These are phyloP conservation scores for Debaryomyces prosopidis DNA, from an alignment of 805 yeast species.

Conservation along the genomic window DNA sequence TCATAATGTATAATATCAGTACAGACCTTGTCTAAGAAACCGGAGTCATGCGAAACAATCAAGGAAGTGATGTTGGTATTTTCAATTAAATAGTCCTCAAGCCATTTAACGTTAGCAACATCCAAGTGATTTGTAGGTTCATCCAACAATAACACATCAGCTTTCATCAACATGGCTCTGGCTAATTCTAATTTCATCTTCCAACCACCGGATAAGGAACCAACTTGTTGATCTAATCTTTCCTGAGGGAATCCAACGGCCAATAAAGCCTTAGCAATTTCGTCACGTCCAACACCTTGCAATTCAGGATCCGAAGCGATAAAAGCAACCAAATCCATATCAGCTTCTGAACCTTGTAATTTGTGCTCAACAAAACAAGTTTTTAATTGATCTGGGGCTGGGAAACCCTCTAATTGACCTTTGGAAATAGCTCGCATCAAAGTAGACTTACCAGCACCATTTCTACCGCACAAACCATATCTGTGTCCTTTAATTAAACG, in stretches of 20 bases:
- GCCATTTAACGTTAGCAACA: slow-evolving; percentile 90
- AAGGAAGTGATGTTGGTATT: slow-evolving; percentile 89
- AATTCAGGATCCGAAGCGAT: slow-evolving; percentile 89
- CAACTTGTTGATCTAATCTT: slow-evolving; percentile 87
- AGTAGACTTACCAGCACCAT: slow-evolving; percentile 98
- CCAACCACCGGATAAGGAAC: slow-evolving; percentile 98
- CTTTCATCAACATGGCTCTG: slow-evolving; percentile 98
- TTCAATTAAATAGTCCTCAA: slow-evolving; percentile 79
- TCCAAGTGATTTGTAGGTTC: slow-evolving; percentile 99
- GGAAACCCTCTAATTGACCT: slow-evolving; percentile 97
- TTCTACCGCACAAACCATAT: slow-evolving; percentile 96
- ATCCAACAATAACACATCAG: slow-evolving; percentile 90
- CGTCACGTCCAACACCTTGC: slow-evolving; percentile 58
- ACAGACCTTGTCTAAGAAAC: slow-evolving; percentile 92
- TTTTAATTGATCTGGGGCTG: slow-evolving; percentile 78
- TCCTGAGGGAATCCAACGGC: slow-evolving; percentile 91
- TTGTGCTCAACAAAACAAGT: slow-evolving; percentile 98
- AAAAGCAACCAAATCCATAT: slow-evolving; percentile 82
- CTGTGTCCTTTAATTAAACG: slow-evolving; percentile 92
- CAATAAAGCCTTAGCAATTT: slow-evolving; percentile 72
- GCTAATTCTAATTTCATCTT: slow-evolving; percentile 98
- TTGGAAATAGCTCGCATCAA: slow-evolving; percentile 95
- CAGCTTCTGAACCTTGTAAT: slow-evolving; percentile 92
- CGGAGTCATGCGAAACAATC: slow-evolving; percentile 97
- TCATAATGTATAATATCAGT: slow-evolving; percentile 97